Percentiles rank a stretch among this genome's conserved stretches.
Evolutionary conservation across 225 moss, liverwort and hornwort genomes (phyloP).

Genomic region (Pseudisothecium myosuroides): DNA sequence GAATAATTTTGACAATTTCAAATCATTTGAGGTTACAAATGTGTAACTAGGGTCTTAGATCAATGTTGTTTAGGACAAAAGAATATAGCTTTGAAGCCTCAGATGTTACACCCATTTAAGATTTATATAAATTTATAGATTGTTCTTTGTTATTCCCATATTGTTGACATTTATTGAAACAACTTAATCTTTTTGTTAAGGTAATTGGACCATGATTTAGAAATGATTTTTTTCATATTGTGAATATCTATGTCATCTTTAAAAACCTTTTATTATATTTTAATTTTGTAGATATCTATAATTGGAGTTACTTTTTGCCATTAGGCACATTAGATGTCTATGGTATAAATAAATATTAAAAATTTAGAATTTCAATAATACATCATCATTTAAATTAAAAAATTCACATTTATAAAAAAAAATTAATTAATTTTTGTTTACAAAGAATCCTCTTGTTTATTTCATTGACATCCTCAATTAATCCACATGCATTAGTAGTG

Average conservation of each 20-base stretch:
- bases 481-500: rapidly evolving
- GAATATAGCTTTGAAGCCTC: background rate
- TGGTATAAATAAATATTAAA: background rate
- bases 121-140: no score
- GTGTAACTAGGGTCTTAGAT: rapidly evolving
- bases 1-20: no score
- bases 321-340: background rate
- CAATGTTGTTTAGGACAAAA: background rate
- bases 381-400: background rate
- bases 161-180: no score
- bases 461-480: background rate
- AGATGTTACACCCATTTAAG: background rate
- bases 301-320: background rate
- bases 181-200: rapidly evolving
- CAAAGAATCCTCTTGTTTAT: background rate
- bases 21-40: background rate
- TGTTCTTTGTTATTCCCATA: background rate
- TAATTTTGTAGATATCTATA: background rate
- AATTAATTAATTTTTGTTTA: no score
- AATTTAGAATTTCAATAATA: background rate
- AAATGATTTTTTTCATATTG: background rate
- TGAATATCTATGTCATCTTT: background rate
- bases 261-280: background rate
- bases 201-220: background rate
- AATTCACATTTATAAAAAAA: background rate